Evolutionary conservation across 2,329 filamentous ascomycete species (phyloP), one percentile per base, ranked within the genome.

Genomic region (Penicillium sp.): DNA sequence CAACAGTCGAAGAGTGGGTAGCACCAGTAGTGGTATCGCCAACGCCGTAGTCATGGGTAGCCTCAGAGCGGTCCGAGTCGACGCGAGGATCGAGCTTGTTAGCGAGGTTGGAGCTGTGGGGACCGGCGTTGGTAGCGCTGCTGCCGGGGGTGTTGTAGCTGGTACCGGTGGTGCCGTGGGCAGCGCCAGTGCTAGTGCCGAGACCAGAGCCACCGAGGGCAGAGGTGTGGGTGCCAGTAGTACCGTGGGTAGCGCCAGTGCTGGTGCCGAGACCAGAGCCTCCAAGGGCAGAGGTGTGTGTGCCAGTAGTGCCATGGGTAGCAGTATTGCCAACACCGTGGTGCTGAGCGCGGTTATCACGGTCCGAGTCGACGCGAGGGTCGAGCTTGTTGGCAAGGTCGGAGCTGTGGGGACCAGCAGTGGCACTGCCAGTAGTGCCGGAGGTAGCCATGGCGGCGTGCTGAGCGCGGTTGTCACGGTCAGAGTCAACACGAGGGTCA

Each of bases 41-140:
- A 11, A 34, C 10, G n/a, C 49, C 29, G 41, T 56, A 55, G 9
- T 19, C 53, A 18, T 46, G 48, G 56, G 41, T 57, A 18, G 55
- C 55, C n/a, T n/a, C n/a, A n/a, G n/a, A n/a, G 16, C 42, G 19
- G 59, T 81, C 76, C 35, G 73, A 77, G 62, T 68, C 56, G 1
- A 59, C 42, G 2, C 55, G 55, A 29, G 55, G 56, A 4, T 58
- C 54, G 2, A 27, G 14, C 45, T 58, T 58, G 48, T 58, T 57
- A 34, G 46, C 47, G 16, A 69, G 5, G 30, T 48, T 42, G 7
- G 46, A 72, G 34, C 38, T 29, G 12, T 59, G 56, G 1, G 56
- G 57, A 2, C 54, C 56, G 6, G 40, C 19, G 12, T 68, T 72
- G 31, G 37, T 41, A 22, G 30, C 34, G 30, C 37, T 35, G 11